phyloP scores from a whole-genome alignment of 306 rosid genomes.

The Hippophae rhamnoides region DNA sequence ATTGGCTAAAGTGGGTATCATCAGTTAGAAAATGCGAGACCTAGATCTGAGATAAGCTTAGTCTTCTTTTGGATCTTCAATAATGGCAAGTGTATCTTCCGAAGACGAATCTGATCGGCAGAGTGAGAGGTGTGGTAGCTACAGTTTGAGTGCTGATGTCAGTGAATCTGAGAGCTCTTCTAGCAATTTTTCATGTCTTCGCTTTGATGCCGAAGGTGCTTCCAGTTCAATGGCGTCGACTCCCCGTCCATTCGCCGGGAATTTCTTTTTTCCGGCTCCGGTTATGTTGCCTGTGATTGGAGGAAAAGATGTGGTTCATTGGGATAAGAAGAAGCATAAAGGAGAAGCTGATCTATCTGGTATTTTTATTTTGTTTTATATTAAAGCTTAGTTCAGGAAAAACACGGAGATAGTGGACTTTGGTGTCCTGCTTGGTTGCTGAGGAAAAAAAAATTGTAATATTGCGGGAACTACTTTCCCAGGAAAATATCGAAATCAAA shows the following conservation, averaged over 20 bases:
- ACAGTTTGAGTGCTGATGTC: slow-evolving; percentile 81
- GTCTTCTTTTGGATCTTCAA: neutral
- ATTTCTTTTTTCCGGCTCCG: slow-evolving; percentile 43
- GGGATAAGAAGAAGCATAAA: slow-evolving; percentile 56
- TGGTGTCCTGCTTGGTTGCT: no score
- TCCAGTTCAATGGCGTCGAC: slow-evolving; percentile 66
- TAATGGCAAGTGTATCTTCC: slow-evolving; percentile 66
- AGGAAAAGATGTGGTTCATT: slow-evolving; percentile 55
- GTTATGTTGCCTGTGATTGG: slow-evolving; percentile 61
- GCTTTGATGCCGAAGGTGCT: slow-evolving; percentile 66
- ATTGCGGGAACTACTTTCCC: neutral
- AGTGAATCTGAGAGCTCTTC: slow-evolving; percentile 81
- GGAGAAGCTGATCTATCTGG: slow-evolving; percentile 56
- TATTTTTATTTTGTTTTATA: slow-evolving; percentile 8
- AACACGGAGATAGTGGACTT: no score
- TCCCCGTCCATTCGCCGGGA: slow-evolving; percentile 34
- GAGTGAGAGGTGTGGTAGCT: slow-evolving; percentile 79
- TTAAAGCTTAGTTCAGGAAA: no score
- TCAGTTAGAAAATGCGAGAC: slow-evolving; percentile 19
- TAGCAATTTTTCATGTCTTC: slow-evolving; percentile 67
- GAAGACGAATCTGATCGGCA: slow-evolving; percentile 71
- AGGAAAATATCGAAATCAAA: neutral
- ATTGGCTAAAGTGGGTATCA: neutral
- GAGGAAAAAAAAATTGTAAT: neutral
- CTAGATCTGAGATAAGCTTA: slow-evolving; percentile 19